Percentiles rank a stretch among this genome's conserved stretches.
Conservation (phyloP, 805 yeast species). For the Kodamaea hsintzibuensis region DNA sequence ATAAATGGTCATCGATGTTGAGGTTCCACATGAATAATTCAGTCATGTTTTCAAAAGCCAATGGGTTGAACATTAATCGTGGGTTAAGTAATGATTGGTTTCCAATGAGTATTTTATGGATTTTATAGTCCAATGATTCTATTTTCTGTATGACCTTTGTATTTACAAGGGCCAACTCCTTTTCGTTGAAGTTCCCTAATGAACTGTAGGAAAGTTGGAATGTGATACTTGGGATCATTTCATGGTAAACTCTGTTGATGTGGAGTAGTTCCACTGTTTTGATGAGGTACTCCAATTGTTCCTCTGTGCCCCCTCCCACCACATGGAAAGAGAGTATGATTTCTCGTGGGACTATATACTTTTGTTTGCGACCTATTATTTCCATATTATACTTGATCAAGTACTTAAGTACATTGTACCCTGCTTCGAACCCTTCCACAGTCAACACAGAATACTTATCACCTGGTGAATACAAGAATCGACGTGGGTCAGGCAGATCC, state of each 20-base stretch:
- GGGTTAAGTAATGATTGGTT: conserved; percentile 7
- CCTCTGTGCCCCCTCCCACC: not conserved
- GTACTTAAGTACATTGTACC: conserved; percentile 10
- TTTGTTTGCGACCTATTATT: not conserved
- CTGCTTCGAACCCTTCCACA: conserved; percentile 10
- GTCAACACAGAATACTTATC: conserved; percentile 2
- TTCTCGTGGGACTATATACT: conserved; percentile 10
- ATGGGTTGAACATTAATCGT: conserved; percentile 6
- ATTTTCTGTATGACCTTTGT: conserved; percentile 12
- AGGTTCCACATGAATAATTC: conserved; percentile 17
- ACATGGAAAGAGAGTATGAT: conserved; percentile 4
- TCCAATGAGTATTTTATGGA: conserved; percentile 13
- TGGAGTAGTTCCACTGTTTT: conserved; percentile 17
- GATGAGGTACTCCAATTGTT: conserved; percentile 13
- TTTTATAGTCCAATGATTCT: conserved; percentile 12
- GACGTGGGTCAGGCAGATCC: not conserved
- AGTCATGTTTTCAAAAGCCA: conserved; percentile 9
- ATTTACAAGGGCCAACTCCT: conserved; percentile 5
- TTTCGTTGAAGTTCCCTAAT: not conserved
- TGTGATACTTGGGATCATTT: conserved; percentile 9
- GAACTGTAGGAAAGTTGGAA: conserved; percentile 13
- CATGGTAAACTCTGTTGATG: conserved; percentile 16
- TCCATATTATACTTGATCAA: conserved; percentile 10
- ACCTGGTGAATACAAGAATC: conserved; percentile 8
- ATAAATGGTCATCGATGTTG: conserved; percentile 11